phyloP scores from a whole-genome alignment of 768 basidiomycete species.

The Kwoniella newhampshirensis region DNA sequence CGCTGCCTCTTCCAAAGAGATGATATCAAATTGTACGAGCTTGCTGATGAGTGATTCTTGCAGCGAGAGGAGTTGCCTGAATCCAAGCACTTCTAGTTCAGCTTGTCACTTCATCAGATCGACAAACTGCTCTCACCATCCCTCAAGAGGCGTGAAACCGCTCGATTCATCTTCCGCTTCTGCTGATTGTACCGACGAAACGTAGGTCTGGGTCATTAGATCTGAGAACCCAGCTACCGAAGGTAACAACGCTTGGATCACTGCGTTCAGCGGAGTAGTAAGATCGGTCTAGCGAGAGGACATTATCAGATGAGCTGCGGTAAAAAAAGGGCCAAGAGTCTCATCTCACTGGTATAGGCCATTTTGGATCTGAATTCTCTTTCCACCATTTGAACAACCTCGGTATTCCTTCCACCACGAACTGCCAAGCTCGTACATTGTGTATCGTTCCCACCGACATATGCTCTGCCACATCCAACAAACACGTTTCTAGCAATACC shows the following conservation, averaged over 20 bases:
- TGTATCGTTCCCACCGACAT: conserved; percentile 2
- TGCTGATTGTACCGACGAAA: conserved; percentile 9
- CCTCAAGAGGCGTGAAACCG: conserved; percentile 24
- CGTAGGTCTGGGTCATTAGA: conserved; percentile 6
- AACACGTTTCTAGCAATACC: conserved; percentile 9
- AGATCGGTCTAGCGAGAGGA: conserved; percentile 2
- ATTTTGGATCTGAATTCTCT: conserved; percentile 4
- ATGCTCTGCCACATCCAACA: conserved; percentile 7
- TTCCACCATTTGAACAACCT: conserved; percentile 28
- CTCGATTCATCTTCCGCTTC: conserved; percentile 36
- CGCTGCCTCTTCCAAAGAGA: conserved; percentile 10
- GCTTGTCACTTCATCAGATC: neutral
- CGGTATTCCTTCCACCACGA: conserved; percentile 15
- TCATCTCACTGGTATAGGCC: conserved; percentile 23
- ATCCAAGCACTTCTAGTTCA: neutral
- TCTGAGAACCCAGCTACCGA: conserved; percentile 2
- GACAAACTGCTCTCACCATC: conserved; percentile 30
- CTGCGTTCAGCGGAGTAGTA: neutral
- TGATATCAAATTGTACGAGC: conserved; percentile 23
- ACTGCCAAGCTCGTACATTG: conserved; percentile 5
- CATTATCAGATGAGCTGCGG: conserved; percentile 2
- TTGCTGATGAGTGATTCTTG: conserved; percentile 25
- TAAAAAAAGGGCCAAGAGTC: neutral
- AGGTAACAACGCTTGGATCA: neutral
- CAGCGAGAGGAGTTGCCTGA: conserved; percentile 22